phyloP scores from a whole-genome alignment of 2,329 filamentous ascomycete species.

The Dissoconium aciculare region DNA sequence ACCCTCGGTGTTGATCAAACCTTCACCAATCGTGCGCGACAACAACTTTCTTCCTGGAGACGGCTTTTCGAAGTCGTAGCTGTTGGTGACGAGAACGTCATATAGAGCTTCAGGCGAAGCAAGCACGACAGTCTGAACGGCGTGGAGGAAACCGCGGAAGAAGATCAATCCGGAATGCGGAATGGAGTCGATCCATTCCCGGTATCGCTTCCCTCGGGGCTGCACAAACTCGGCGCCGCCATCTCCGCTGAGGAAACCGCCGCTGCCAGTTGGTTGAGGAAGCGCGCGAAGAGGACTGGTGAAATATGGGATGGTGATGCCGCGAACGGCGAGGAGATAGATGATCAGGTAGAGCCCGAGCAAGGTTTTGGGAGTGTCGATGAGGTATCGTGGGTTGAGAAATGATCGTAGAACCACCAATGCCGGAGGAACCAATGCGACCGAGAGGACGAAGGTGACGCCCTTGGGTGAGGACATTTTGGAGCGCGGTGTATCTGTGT shows the following conservation, averaged over 20 bases:
- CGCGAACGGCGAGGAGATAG: neutral
- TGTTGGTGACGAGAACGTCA: slow-evolving; percentile 39
- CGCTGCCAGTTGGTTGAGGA: slow-evolving; percentile 16
- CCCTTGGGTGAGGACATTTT: slow-evolving; percentile 1
- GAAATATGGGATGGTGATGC: slow-evolving; percentile 22
- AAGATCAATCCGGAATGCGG: slow-evolving; percentile 21
- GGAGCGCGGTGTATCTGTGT: too few relatives aligned
- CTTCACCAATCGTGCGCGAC: slow-evolving; percentile 35
- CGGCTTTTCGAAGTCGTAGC: slow-evolving; percentile 42
- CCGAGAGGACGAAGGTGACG: neutral
- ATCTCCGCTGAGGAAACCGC: slow-evolving; percentile 24
- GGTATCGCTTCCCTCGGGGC: slow-evolving; percentile 16
- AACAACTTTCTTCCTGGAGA: slow-evolving; percentile 29
- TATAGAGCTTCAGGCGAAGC: slow-evolving; percentile 29
- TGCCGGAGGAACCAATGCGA: slow-evolving; percentile 1
- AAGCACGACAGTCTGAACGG: slow-evolving; percentile 31
- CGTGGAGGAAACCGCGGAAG: slow-evolving; percentile 25
- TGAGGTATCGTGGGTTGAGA: slow-evolving; percentile 2
- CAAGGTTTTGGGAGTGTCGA: slow-evolving; percentile 2
- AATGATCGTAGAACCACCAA: neutral
- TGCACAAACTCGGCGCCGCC: slow-evolving; percentile 20
- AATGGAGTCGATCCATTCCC: slow-evolving; percentile 1
- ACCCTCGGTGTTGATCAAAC: slow-evolving; percentile 37
- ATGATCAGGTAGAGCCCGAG: slow-evolving; percentile 1
- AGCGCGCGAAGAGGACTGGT: slow-evolving; percentile 26